Base-by-base conservation (phyloP, 225 moss, liverwort and hornwort species). In the Asterella californica region DNA sequence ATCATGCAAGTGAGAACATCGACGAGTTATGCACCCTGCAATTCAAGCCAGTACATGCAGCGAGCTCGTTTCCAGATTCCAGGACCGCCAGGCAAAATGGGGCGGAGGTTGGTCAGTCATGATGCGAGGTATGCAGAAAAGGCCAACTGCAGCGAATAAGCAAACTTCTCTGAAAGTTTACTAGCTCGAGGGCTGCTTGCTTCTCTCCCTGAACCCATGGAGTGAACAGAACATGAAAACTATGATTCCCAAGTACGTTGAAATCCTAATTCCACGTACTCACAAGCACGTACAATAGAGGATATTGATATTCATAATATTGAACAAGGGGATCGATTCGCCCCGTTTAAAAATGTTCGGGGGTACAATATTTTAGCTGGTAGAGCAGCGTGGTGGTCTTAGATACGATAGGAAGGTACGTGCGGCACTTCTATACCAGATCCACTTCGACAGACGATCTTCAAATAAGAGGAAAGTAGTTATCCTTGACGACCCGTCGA, bases 311-410 rank as follows among this genome's bases (percentile, higher is more conserved):
- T n/a, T 72, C 42, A 42, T 72, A 72, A 42, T 47, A 72, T 22
- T 75, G 19, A 75, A 57, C 75, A 75, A 75, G 54, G 75, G 55
- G 75, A 75, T 59, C 57, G 57, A 75, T 54, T 75, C 36, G 75
- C 57, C 75, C 75, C 33, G 17, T 54, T 33, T 34, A 75, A 75
- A 75, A 36, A 57, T 55, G 34, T 75, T 57, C 75, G 57, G 55
- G 36, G 33, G 75, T 75, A 75, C 75, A 57, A 59, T 34, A 57
- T 17, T 15, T 49, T 48, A 48, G 50, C 49, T 72, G 72, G 15
- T 72, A 49, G 24, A 50, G 48, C 10, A 49, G 72, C 29, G 49
- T 29, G 27, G 49, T 50, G n/a, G 48, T 72, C 21, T 42, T 22
- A 70, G n/a, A 72, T 72, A 50, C 38, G 24, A 25, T 70, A 25